Percentiles rank a stretch among this genome's conserved stretches.
Conservation (phyloP, 371 early-diverging fungal species). For the Furculomyces boomerangus region DNA sequence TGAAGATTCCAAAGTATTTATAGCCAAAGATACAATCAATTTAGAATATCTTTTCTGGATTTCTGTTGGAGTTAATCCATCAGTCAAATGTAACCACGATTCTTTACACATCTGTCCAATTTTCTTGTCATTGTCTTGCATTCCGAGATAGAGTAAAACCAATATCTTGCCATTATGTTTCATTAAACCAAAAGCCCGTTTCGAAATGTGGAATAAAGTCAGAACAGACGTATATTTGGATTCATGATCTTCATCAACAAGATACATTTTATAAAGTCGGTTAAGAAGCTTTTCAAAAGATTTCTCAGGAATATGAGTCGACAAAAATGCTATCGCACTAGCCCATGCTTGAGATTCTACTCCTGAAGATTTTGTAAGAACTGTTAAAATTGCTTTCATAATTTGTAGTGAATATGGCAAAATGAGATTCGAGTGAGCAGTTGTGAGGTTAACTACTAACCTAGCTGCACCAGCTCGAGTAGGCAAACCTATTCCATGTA, state of each 20-base stretch:
- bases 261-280: constrained; percentile 48
- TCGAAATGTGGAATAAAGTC: background rate
- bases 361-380: constrained; percentile 54
- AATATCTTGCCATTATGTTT: background rate
- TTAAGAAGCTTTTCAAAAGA: constrained; percentile 42
- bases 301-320: constrained; percentile 34
- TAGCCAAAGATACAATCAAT: background rate
- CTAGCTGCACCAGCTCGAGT: constrained; percentile 83
- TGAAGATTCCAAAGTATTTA: background rate
- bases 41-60: background rate
- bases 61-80: background rate
- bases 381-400: constrained; percentile 55
- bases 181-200: background rate
- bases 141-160: background rate
- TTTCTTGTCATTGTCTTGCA: background rate
- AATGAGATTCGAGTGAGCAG: constrained; percentile 38
- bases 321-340: constrained; percentile 62
- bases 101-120: background rate
- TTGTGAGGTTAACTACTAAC: constrained; percentile 54
- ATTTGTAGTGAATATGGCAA: constrained; percentile 42
- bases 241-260: constrained; percentile 27
- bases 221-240: background rate
- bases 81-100: background rate
- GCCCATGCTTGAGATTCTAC: constrained; percentile 72
- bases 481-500: constrained; percentile 73